A percentile compares a stretch with the other conserved stretches of the same genome.
phyloP scores from a whole-genome alignment of 441 rosid species.

The Euphorbia celastroides region DNA sequence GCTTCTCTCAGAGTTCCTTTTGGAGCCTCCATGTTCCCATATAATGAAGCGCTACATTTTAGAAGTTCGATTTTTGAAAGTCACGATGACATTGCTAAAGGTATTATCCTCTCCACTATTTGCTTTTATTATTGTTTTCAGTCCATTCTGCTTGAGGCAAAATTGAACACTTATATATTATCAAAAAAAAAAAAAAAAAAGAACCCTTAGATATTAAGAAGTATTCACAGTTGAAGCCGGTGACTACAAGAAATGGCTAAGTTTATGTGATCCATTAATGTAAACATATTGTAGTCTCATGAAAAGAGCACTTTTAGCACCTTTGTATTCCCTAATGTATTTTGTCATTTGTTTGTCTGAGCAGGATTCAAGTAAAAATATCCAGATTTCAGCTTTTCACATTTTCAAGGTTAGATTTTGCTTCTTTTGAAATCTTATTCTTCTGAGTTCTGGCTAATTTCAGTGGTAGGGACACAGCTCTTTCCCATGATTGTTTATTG shows the following conservation, averaged over 20 bases:
- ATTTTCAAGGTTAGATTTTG: constrained; percentile 71
- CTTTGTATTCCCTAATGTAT: background rate
- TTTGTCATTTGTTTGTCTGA: constrained; percentile 19
- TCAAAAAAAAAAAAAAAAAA: too few relatives aligned
- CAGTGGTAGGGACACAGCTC: background rate
- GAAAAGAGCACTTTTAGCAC: background rate
- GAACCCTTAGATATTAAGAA: too few relatives aligned
- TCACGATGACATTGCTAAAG: constrained; percentile 85
- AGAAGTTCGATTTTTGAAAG: constrained; percentile 84
- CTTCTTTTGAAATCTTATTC: constrained; percentile 11
- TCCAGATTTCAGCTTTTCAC: constrained; percentile 89
- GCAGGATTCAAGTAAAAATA: constrained; percentile 96
- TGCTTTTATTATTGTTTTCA: constrained; percentile 6
- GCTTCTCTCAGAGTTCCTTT: constrained; percentile 90
- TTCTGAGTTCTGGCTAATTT: constrained; percentile 2
- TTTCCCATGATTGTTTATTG: background rate
- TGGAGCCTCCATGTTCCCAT: constrained; percentile 77
- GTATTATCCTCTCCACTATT: constrained; percentile 28
- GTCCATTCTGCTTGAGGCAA: constrained; percentile 8
- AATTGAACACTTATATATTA: too few relatives aligned
- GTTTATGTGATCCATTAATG: background rate
- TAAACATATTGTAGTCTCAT: background rate
- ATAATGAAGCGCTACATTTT: constrained; percentile 86
- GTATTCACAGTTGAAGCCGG: background rate
- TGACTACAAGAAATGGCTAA: too few relatives aligned